These are phyloP conservation scores for Syzygium malaccense DNA, from an alignment of 441 rosid genomes.

Conservation along the genomic window DNA sequence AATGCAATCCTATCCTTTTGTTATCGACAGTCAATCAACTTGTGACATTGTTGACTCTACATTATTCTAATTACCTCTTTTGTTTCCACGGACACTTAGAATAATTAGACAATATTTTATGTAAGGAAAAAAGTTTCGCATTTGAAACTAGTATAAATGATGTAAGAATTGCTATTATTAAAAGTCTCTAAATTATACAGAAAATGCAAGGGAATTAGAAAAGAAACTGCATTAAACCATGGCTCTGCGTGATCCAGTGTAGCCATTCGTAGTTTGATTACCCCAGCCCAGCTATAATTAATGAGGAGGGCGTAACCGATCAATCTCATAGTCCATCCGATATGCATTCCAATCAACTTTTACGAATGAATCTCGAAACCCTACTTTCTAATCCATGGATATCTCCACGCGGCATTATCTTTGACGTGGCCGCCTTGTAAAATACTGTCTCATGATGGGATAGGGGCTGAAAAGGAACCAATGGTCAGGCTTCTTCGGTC, in stretches of 20 bases:
- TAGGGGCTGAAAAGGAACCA: background rate
- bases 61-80: background rate
- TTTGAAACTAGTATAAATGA: background rate
- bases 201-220: background rate
- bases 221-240: background rate
- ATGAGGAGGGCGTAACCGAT: background rate
- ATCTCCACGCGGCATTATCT: background rate
- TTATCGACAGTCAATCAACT: background rate
- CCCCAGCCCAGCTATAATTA: background rate
- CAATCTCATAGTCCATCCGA: background rate
- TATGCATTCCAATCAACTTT: background rate
- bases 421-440: background rate
- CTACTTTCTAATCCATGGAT: background rate
- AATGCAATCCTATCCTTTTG: background rate
- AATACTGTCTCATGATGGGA: background rate
- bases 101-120: background rate
- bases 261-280: background rate
- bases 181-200: background rate
- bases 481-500: background rate
- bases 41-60: background rate
- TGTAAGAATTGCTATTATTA: background rate
- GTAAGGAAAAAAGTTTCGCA: background rate
- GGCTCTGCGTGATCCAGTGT: background rate
- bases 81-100: background rate
- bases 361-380: background rate